A percentile compares a stretch with the other conserved stretches of the same genome.
Conservation (phyloP, 768 basidiomycete genomes). For the Clavulina sp. region DNA sequence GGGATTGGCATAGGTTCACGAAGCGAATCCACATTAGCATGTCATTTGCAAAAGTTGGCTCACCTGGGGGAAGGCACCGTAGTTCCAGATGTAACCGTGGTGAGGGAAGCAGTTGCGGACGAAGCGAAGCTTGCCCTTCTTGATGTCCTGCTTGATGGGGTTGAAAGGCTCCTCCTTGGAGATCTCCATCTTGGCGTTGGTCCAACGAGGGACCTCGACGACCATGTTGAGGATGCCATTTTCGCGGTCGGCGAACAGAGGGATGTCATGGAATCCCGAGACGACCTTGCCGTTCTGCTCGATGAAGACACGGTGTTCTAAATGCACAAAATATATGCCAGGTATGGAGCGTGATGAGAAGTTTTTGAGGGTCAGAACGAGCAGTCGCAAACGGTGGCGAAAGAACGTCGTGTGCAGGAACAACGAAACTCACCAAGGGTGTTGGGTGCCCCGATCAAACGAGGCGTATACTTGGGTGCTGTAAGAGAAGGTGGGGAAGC, state of each 20-base stretch:
- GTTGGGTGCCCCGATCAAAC: conserved; percentile 76
- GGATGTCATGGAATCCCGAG: conserved; percentile 90
- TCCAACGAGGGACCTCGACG: conserved; percentile 97
- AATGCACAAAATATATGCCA: background rate
- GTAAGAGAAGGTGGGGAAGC: background rate
- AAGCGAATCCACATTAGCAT: background rate
- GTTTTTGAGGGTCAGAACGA: background rate
- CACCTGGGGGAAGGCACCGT: conserved; percentile 96
- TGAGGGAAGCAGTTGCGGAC: conserved; percentile 99
- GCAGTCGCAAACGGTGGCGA: background rate
- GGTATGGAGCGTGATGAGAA: background rate
- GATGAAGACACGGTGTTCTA: conserved; percentile 91
- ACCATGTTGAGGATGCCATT: conserved; percentile 97
- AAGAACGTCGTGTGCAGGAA: background rate
- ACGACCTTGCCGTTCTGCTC: conserved; percentile 75
- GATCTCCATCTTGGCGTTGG: conserved; percentile 99
- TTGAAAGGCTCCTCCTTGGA: conserved; percentile 98
- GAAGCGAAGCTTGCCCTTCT: conserved; percentile 87
- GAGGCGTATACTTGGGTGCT: conserved; percentile 42
- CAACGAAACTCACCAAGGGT: conserved; percentile 58
- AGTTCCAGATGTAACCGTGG: conserved; percentile 99
- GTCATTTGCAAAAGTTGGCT: conserved; percentile 11
- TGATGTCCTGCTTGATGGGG: conserved; percentile 99
- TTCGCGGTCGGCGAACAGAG: conserved; percentile 90
- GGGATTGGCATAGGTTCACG: too few relatives aligned